Percentiles rank a stretch among this genome's conserved stretches.
Evolutionary conservation across 2,329 filamentous ascomycete genomes (phyloP).

Genomic region (Fusarium anthophilum): DNA sequence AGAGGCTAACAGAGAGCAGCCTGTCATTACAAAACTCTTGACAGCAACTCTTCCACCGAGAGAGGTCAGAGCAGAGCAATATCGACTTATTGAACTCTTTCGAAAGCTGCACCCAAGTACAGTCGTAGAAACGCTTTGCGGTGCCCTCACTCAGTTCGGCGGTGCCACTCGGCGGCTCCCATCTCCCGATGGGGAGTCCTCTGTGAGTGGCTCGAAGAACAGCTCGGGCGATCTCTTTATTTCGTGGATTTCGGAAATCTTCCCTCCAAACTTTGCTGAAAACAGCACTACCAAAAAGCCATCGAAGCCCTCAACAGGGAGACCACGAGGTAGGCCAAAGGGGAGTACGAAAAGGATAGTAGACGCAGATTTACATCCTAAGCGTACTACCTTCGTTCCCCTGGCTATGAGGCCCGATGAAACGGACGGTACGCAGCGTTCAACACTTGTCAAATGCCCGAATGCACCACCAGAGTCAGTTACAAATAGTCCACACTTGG

Average conservation of each 20-base stretch:
- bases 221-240: conserved; percentile 67
- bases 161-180: conserved; percentile 65
- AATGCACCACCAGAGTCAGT: background rate
- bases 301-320: conserved; percentile 36
- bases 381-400: conserved; percentile 40
- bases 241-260: conserved; percentile 71
- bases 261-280: conserved; percentile 54
- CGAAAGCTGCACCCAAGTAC: conserved; percentile 63
- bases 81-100: conserved; percentile 66
- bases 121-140: conserved; percentile 71
- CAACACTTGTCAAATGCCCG: background rate
- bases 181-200: conserved; percentile 62
- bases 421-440: background rate
- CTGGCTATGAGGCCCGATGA: background rate
- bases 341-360: conserved; percentile 55
- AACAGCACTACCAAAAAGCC: background rate
- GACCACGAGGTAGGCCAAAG: conserved; percentile 65
- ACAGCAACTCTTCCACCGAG: conserved; percentile 39
- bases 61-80: conserved; percentile 68
- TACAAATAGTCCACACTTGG: background rate
- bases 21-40: conserved; percentile 30
- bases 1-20: background rate
- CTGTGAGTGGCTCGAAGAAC: conserved; percentile 64
- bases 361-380: conserved; percentile 38
- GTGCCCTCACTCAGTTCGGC: conserved; percentile 70